phyloP scores from a whole-genome alignment of 1,139 yeast species.

The Petasospora fabianii region DNA sequence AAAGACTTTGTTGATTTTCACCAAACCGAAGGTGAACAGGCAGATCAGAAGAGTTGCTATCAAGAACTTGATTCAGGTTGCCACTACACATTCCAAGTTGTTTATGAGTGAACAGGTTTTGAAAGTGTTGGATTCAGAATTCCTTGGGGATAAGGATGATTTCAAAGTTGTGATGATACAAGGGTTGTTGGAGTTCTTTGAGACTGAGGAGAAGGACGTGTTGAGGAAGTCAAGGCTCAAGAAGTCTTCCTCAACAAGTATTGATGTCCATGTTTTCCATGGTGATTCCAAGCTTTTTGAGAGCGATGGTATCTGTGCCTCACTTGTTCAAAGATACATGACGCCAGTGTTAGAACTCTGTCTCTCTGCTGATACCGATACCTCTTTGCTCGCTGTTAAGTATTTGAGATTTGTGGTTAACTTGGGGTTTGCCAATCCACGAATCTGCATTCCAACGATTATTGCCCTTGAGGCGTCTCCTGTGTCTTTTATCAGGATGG shows the following conservation, averaged over 20 bases:
- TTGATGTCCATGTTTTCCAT: slow-evolving; percentile 46
- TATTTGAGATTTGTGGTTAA: slow-evolving; percentile 53
- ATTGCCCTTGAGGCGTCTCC: slow-evolving; percentile 65
- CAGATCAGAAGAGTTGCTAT: slow-evolving; percentile 48
- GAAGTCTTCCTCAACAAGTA: slow-evolving; percentile 33
- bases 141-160: slow-evolving; percentile 29
- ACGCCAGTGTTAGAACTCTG: slow-evolving; percentile 46
- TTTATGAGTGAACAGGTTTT: slow-evolving; percentile 55
- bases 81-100: slow-evolving; percentile 57
- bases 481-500: slow-evolving; percentile 37
- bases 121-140: slow-evolving; percentile 48
- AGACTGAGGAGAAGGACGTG: slow-evolving; percentile 46
- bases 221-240: slow-evolving; percentile 36
- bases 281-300: slow-evolving; percentile 44
- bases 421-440: slow-evolving; percentile 74
- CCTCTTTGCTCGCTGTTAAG: slow-evolving; percentile 47
- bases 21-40: slow-evolving; percentile 33
- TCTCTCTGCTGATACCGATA: slow-evolving; percentile 40
- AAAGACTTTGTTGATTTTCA: slow-evolving; percentile 52
- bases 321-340: slow-evolving; percentile 63
- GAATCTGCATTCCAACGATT: slow-evolving; percentile 61
- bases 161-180: slow-evolving; percentile 49
- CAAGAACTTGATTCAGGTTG: slow-evolving; percentile 52
- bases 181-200: slow-evolving; percentile 53
- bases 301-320: slow-evolving; percentile 70